phyloP scores from a whole-genome alignment of 2,329 filamentous ascomycete species.

The Colletotrichum sp. region DNA sequence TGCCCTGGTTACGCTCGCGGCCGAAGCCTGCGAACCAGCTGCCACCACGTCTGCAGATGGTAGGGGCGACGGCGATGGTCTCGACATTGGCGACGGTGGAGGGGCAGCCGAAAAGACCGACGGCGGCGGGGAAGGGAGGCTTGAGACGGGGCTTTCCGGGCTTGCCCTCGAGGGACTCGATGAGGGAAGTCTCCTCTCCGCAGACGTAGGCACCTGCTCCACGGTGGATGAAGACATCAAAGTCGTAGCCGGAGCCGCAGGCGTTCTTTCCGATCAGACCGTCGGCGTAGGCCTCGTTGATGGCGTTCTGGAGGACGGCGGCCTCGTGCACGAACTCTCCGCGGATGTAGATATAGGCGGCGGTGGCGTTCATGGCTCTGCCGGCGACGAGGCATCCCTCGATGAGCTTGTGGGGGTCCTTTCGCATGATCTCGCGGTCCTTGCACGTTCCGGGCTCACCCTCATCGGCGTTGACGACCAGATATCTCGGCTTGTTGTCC shows the following conservation, averaged over 20 bases:
- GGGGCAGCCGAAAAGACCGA: conserved; percentile 97
- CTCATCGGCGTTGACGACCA: conserved; percentile 98
- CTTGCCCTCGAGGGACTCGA: conserved; percentile 98
- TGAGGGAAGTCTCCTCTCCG: conserved; percentile 96
- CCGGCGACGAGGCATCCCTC: conserved; percentile 97
- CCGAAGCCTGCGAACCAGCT: conserved; percentile 95
- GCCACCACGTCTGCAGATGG: conserved; percentile 90
- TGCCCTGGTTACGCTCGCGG: conserved; percentile 94
- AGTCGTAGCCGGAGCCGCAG: conserved; percentile 95
- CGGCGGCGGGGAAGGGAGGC: conserved; percentile 96
- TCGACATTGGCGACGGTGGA: conserved; percentile 98
- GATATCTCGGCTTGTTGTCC: conserved; percentile 91
- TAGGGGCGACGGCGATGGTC: conserved; percentile 93
- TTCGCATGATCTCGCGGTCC: conserved; percentile 99
- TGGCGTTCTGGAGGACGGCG: conserved; percentile 89
- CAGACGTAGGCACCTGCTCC: conserved; percentile 98
- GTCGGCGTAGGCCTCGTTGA: conserved; percentile 95
- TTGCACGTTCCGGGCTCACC: conserved; percentile 99
- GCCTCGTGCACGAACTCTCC: conserved; percentile 98
- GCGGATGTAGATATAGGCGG: conserved; percentile 99
- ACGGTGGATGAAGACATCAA: conserved; percentile 95
- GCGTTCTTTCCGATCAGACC: conserved; percentile 98
- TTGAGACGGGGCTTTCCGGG: conserved; percentile 98
- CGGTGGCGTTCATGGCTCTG: conserved; percentile 97
- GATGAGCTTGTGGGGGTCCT: conserved; percentile 98